Conservation (phyloP, 345 rosid species). For the Microthlaspi erraticum region DNA sequence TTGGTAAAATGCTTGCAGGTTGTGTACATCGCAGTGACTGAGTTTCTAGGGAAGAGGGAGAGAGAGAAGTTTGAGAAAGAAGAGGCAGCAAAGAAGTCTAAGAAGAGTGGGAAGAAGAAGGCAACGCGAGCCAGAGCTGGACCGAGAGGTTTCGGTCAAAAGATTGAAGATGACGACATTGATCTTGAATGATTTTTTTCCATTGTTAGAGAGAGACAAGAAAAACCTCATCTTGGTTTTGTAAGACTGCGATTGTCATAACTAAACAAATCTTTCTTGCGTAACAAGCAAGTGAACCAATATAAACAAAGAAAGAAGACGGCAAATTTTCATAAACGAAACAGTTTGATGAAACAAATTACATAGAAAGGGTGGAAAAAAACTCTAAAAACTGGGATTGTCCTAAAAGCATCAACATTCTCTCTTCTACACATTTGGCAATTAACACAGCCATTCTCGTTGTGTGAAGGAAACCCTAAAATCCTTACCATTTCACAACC, state of each 20-base stretch:
- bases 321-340: constrained; percentile 27
- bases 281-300: not conserved
- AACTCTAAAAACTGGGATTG: constrained; percentile 41
- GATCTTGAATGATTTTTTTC: constrained; percentile 37
- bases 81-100: constrained; percentile 61
- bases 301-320: constrained; percentile 10
- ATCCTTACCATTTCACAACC: constrained; percentile 43
- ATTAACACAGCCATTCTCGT: constrained; percentile 45
- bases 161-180: constrained; percentile 49
- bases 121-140: constrained; percentile 58
- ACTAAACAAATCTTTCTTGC: constrained; percentile 1
- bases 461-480: constrained; percentile 51
- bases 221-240: not conserved
- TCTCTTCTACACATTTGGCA: constrained; percentile 39
- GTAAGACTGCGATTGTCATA: constrained; percentile 1
- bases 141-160: constrained; percentile 75
- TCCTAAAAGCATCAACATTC: constrained; percentile 39
- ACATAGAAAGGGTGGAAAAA: constrained; percentile 30
- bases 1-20: constrained; percentile 46
- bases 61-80: constrained; percentile 76
- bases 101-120: constrained; percentile 62
- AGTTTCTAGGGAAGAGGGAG: constrained; percentile 75
- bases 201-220: constrained; percentile 12
- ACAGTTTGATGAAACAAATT: constrained; percentile 47
- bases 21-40: constrained; percentile 73